These are phyloP conservation scores for Pleochaeta shiraiana DNA, from an alignment of 2,329 filamentous ascomycete genomes.

Conservation along the genomic window DNA sequence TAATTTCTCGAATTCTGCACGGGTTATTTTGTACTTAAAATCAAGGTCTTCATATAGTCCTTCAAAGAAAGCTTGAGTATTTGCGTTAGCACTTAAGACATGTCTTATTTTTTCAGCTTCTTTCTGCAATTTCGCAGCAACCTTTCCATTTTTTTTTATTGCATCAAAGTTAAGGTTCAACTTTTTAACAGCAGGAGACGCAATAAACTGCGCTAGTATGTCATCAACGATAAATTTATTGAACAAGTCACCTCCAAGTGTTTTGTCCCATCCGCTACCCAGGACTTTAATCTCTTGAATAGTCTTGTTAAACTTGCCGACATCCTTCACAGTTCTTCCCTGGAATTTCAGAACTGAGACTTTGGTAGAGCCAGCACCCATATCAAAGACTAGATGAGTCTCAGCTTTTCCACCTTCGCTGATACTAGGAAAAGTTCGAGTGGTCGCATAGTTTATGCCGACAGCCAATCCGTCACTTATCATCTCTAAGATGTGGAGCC, in stretches of 20 bases:
- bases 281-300: constrained; percentile 85
- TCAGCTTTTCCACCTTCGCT: constrained; percentile 72
- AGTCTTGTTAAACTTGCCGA: constrained; percentile 89
- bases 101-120: constrained; percentile 75
- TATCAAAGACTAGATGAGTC: constrained; percentile 85
- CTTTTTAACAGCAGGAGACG: constrained; percentile 44
- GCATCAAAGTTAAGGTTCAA: constrained; percentile 36
- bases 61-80: constrained; percentile 65
- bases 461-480: constrained; percentile 84
- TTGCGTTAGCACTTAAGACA: constrained; percentile 78
- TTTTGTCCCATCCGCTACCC: constrained; percentile 71
- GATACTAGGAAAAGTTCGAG: constrained; percentile 67
- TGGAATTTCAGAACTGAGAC: constrained; percentile 83
- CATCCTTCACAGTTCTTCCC: constrained; percentile 69
- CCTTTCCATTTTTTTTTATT: constrained; percentile 56
- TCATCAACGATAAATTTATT: constrained; percentile 79
- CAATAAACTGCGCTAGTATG: constrained; percentile 62
- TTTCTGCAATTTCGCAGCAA: constrained; percentile 79
- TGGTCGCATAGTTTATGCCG: constrained; percentile 86
- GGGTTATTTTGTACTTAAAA: constrained; percentile 74
- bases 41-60: constrained; percentile 79
- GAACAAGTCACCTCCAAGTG: constrained; percentile 71
- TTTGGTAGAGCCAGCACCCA: constrained; percentile 89
- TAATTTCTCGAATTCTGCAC: constrained; percentile 63
- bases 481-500: constrained; percentile 63